Conservation (phyloP, 345 rosid species). For the Camelina laxa region DNA sequence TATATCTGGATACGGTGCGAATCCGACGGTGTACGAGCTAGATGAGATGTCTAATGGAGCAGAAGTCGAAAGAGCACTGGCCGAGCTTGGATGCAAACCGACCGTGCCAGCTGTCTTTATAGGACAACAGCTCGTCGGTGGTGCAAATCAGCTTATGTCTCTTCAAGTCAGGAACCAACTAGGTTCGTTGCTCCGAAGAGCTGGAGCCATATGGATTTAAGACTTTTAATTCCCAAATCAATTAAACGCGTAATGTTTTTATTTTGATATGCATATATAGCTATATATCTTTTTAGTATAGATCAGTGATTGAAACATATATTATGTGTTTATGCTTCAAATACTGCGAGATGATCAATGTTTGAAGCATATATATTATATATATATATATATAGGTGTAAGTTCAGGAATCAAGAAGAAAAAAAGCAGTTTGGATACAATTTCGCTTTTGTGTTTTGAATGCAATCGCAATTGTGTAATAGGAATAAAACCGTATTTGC, state of each 20-base stretch:
- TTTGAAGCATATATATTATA: conserved; percentile 18
- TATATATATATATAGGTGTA: background rate
- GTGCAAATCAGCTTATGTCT: conserved; percentile 71
- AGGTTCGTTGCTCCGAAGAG: conserved; percentile 63
- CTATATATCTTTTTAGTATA: conserved; percentile 15
- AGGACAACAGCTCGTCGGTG: conserved; percentile 72
- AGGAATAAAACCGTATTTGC: conserved; percentile 28
- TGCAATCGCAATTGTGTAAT: conserved; percentile 2
- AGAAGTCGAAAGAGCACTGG: conserved; percentile 61
- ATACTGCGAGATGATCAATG: conserved; percentile 2
- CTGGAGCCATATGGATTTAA: conserved; percentile 90
- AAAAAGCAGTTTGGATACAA: background rate
- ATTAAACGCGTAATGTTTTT: conserved; percentile 1
- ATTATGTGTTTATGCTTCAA: background rate
- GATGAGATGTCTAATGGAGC: conserved; percentile 53
- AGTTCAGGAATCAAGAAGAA: background rate
- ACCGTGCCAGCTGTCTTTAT: conserved; percentile 81
- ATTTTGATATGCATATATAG: background rate
- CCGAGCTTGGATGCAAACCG: conserved; percentile 63
- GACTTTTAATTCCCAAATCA: background rate
- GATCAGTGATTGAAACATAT: conserved; percentile 1
- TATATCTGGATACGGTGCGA: conserved; percentile 46
- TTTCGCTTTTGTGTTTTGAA: conserved; percentile 26
- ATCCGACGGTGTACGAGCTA: conserved; percentile 42
- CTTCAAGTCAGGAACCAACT: conserved; percentile 73